phyloP scores from a whole-genome alignment of 345 rosid species.

The Raphanus sativus region DNA sequence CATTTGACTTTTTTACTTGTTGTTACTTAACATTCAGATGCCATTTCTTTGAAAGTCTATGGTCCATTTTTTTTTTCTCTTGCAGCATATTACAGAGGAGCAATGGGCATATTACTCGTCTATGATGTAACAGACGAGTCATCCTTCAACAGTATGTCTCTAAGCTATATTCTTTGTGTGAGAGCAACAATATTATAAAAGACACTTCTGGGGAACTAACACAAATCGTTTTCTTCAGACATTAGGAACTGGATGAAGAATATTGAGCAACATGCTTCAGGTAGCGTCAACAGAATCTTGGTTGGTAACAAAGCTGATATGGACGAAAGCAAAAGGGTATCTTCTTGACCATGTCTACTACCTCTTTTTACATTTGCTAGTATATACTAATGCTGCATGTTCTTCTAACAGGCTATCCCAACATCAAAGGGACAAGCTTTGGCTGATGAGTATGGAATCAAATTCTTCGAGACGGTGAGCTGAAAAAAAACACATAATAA shows the following conservation, averaged over 20 bases:
- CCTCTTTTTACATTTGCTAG: neutral
- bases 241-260: constrained; percentile 70
- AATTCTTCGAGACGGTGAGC: constrained; percentile 59
- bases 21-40: neutral
- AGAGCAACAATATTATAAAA: neutral
- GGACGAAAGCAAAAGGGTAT: constrained; percentile 72
- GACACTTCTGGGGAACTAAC: constrained; percentile 11
- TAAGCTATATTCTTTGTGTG: neutral
- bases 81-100: constrained; percentile 92
- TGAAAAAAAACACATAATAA: neutral
- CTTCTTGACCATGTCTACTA: neutral
- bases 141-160: constrained; percentile 73
- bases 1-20: neutral
- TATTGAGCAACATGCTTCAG: constrained; percentile 69
- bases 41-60: neutral
- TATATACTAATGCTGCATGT: neutral
- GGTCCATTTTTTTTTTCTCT: neutral
- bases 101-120: constrained; percentile 90
- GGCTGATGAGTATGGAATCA: constrained; percentile 64
- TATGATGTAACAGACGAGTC: constrained; percentile 94
- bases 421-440: constrained; percentile 58
- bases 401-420: constrained; percentile 47
- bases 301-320: constrained; percentile 72
- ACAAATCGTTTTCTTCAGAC: constrained; percentile 30
- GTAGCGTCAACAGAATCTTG: constrained; percentile 59